Evolutionary conservation across 2,329 filamentous ascomycete genomes (phyloP), one percentile per base, ranked within the genome.

Genomic region (Penicillium sp.): DNA sequence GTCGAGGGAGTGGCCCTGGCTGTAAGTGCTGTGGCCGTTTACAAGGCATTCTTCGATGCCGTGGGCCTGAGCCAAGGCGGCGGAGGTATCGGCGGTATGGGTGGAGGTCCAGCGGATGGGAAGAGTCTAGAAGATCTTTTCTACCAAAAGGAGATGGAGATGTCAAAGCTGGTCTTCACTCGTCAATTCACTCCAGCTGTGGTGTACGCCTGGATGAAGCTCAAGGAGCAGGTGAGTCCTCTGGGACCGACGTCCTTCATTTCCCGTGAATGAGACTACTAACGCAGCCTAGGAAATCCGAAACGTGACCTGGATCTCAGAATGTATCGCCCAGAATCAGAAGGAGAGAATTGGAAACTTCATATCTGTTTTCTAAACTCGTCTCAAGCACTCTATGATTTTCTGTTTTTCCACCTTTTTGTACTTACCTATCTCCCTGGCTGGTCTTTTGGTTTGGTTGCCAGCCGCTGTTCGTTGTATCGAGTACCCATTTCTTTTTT

Each of bases 111-210:
- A 2, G 55, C 59, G 14, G 91, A 96, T 63, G 88, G 90, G 45
- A 91, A 90, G 78, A 97, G 92, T 67, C 76, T 99, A 66, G 94
- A 99, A 72, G 94, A 99, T 70, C 81, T 99, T 79, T 99, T 99
- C 77, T 99, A 99, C 74, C 91, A 97, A 75, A 97, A 96, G 78
- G 94, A 99, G 78, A 97, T 97, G 94, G 92, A 99, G 73, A 88
- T 97, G 60, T 93, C 90, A 52, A 99, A 99, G 81, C 78, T 88
- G 57, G 91, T 92, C 8, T 99, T 99, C 71, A 99, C 94, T 5
- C 84, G 91, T 64, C 94, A 99, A 73, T 99, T 99, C 74, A 96
- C 91, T 13, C 91, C 90, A 66, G 89, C 90, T 34, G 90, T 97
- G 63, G 90, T 99, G 47, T 99, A 97, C 72, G 91, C 91, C 16